Percentiles rank a stretch among this genome's conserved stretches.
These are phyloP conservation scores for Phialophora verrucosa DNA, from an alignment of 2,329 filamentous ascomycete species.

Conservation along the genomic window DNA sequence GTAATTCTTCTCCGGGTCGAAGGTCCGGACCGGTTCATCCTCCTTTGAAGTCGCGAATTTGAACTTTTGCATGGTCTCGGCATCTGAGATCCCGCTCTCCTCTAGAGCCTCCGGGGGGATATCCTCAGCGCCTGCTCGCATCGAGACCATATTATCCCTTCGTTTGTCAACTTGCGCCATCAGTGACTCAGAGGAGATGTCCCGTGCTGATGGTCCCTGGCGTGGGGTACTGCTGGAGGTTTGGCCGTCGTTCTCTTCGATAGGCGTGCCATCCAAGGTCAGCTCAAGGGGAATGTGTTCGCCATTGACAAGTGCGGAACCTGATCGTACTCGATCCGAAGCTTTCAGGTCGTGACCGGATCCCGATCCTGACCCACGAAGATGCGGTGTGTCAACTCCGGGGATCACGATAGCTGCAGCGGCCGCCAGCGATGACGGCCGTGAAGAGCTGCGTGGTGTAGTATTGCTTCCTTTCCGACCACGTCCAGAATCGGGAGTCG, in stretches of 20 bases:
- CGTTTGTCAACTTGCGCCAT: constrained; percentile 30
- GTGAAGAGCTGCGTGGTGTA: constrained; percentile 23
- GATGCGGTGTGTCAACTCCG: constrained; percentile 9
- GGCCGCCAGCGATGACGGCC: constrained; percentile 22
- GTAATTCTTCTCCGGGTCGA: constrained; percentile 32
- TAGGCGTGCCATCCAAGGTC: constrained; percentile 10
- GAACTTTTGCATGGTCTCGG: constrained; percentile 31
- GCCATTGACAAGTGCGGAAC: constrained; percentile 18
- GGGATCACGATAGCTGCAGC: constrained; percentile 24
- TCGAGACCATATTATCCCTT: constrained; percentile 35
- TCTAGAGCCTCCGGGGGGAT: constrained; percentile 30
- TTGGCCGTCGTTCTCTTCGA: constrained; percentile 10
- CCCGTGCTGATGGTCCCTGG: constrained; percentile 6
- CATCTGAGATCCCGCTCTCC: constrained; percentile 14
- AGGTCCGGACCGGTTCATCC: constrained; percentile 36
- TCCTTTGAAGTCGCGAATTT: constrained; percentile 36
- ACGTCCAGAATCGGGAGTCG: constrained; percentile 3
- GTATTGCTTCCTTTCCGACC: constrained; percentile 17
- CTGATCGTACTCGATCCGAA: constrained; percentile 13
- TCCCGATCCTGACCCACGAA: constrained; percentile 9
- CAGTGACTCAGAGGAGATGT: constrained; percentile 19
- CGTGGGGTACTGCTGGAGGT: constrained; percentile 26
- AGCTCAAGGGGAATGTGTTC: constrained; percentile 19
- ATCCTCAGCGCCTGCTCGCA: constrained; percentile 38
- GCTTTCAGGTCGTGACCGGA: constrained; percentile 9